Conservation (phyloP, 1,284 basidiomycete genomes). For the Ustilago esculenta region DNA sequence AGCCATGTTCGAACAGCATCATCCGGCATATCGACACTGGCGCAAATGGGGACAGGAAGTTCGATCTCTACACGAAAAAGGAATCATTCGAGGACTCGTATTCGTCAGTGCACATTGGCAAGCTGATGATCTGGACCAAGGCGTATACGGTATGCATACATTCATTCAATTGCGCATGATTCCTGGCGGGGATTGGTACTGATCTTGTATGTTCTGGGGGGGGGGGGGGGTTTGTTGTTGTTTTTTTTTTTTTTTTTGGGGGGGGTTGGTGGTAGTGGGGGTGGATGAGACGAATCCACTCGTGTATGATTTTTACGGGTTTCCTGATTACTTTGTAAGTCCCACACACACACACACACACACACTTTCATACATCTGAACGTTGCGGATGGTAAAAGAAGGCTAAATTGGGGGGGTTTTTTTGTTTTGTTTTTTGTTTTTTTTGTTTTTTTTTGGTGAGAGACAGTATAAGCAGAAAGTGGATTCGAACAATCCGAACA, state of each 20-base stretch:
- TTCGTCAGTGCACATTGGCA: slow-evolving; percentile 70
- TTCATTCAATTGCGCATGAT: too few relatives aligned
- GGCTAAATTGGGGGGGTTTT: too few relatives aligned
- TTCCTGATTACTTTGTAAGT: slow-evolving; percentile 52
- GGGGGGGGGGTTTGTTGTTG: too few relatives aligned
- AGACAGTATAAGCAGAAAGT: slow-evolving; percentile 68
- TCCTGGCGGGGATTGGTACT: too few relatives aligned
- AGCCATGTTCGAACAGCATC: slow-evolving; percentile 67
- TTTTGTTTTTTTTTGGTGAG: too few relatives aligned
- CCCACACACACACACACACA: too few relatives aligned
- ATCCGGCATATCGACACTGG: slow-evolving; percentile 69
- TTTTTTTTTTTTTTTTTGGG: too few relatives aligned
- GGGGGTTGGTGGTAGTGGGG: slow-evolving; percentile 44
- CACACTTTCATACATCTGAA: too few relatives aligned
- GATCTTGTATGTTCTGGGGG: too few relatives aligned
- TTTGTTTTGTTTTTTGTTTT: too few relatives aligned
- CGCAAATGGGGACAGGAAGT: slow-evolving; percentile 65
- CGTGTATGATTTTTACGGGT: slow-evolving; percentile 70
- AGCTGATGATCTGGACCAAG: slow-evolving; percentile 61
- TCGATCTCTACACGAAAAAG: slow-evolving; percentile 32
- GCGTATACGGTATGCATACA: slow-evolving; percentile 30
- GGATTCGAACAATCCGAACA: slow-evolving; percentile 40
- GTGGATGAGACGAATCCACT: slow-evolving; percentile 67
- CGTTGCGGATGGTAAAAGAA: slow-evolving; percentile 63
- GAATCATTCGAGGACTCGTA: slow-evolving; percentile 67